phyloP scores from a whole-genome alignment of 1,139 yeast genomes.

The Yamadazyma trypodendri region DNA sequence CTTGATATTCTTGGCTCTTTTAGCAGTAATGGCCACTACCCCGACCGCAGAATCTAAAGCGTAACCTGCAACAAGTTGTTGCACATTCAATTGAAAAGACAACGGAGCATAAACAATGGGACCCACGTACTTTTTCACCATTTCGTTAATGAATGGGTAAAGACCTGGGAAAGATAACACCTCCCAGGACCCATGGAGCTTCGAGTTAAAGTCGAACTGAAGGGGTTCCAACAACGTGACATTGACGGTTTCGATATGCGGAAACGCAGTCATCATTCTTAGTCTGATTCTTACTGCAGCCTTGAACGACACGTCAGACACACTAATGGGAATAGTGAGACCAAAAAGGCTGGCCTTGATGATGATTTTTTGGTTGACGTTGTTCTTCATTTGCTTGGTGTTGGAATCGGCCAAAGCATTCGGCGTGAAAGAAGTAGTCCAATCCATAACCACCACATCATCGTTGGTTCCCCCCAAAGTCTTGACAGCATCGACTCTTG shows the following conservation, averaged over 20 bases:
- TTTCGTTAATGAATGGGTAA: conserved; percentile 73
- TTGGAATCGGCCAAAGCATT: conserved; percentile 81
- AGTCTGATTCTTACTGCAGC: conserved; percentile 76
- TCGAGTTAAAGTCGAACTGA: conserved; percentile 75
- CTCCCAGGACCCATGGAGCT: conserved; percentile 74
- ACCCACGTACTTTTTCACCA: conserved; percentile 83
- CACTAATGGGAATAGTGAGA: conserved; percentile 58
- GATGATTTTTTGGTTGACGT: conserved; percentile 77
- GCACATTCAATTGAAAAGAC: conserved; percentile 87
- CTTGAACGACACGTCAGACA: conserved; percentile 60
- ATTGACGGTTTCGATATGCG: conserved; percentile 89
- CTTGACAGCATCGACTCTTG: conserved; percentile 84
- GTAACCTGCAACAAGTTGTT: conserved; percentile 85
- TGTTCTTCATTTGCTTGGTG: conserved; percentile 76
- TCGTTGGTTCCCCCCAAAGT: conserved; percentile 84
- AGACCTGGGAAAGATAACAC: conserved; percentile 84
- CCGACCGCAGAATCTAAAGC: conserved; percentile 82
- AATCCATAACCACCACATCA: conserved; percentile 95
- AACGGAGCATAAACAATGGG: conserved; percentile 86
- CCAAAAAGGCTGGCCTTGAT: conserved; percentile 70
- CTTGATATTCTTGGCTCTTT: conserved; percentile 65
- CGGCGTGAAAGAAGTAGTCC: conserved; percentile 91
- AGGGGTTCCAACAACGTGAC: conserved; percentile 85
- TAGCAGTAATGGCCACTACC: conserved; percentile 68
- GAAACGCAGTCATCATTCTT: conserved; percentile 86